These are phyloP conservation scores for Ploettnerulaceae sp. DNA, from an alignment of 2,329 filamentous ascomycete genomes.

Conservation along the genomic window DNA sequence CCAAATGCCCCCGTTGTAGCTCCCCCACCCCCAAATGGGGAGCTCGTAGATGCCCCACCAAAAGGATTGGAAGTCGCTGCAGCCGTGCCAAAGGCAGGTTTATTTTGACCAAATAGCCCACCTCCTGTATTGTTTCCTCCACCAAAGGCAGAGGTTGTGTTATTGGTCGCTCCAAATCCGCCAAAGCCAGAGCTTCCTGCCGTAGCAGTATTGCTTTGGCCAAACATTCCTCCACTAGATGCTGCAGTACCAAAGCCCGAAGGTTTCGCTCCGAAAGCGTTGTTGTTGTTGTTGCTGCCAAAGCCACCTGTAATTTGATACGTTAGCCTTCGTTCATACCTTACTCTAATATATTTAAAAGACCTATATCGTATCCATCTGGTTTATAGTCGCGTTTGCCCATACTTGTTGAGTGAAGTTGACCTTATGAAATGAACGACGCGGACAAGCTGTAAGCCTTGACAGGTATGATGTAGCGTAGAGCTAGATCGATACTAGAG, in stretches of 20 bases:
- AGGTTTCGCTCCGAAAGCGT: constrained; percentile 36
- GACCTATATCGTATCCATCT: neutral
- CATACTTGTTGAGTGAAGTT: neutral
- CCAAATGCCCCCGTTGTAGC: constrained; percentile 37
- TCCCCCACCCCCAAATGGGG: constrained; percentile 28
- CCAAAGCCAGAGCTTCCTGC: constrained; percentile 35
- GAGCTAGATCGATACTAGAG: constrained; percentile 20
- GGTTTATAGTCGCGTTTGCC: neutral
- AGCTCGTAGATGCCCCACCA: constrained; percentile 32
- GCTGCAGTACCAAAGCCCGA: constrained; percentile 43
- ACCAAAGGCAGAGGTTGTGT: constrained; percentile 30
- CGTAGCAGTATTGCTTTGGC: constrained; percentile 39
- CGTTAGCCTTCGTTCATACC: constrained; percentile 20
- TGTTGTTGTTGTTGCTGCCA: constrained; percentile 37
- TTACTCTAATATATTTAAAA: neutral
- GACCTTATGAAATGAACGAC: neutral
- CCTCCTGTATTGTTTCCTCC: constrained; percentile 24
- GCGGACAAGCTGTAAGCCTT: constrained; percentile 7
- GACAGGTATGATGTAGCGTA: constrained; percentile 5
- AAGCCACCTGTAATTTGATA: constrained; percentile 36
- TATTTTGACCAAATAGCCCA: constrained; percentile 30
- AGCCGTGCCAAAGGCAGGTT: constrained; percentile 33
- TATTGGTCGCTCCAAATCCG: constrained; percentile 41
- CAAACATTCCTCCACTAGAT: constrained; percentile 46
- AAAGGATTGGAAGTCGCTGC: constrained; percentile 23